These are phyloP conservation scores for Brassica carinata DNA, from an alignment of 345 rosid species.

Conservation along the genomic window DNA sequence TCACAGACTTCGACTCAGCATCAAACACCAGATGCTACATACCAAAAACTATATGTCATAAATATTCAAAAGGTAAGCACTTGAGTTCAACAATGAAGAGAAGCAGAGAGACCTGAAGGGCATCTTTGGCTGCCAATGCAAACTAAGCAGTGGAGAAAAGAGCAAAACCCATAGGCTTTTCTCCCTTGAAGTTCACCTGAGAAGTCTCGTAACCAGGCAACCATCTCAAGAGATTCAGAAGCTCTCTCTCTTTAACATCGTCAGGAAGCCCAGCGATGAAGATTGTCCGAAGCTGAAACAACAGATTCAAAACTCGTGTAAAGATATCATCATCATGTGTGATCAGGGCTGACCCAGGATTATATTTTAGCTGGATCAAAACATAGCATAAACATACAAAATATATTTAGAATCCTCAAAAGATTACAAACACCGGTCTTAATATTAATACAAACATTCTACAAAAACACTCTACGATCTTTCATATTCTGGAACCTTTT, in stretches of 20 bases:
- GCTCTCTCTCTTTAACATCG: constrained; percentile 94
- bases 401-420: too few species aligned
- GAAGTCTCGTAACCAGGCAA: constrained; percentile 98
- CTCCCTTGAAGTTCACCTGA: constrained; percentile 91
- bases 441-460: too few species aligned
- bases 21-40: constrained; percentile 87
- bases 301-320: constrained; percentile 27
- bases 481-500: too few species aligned
- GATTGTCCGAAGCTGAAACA: constrained; percentile 79
- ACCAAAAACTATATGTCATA: constrained; percentile 14
- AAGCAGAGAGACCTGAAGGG: constrained; percentile 78
- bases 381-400: too few species aligned
- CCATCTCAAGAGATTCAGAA: constrained; percentile 89
- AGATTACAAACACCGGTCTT: too few species aligned
- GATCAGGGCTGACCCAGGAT: too few species aligned
- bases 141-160: constrained; percentile 73
- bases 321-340: too few species aligned
- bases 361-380: too few species aligned
- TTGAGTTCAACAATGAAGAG: neutral
- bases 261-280: constrained; percentile 94
- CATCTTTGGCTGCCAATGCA: constrained; percentile 87
- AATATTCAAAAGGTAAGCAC: neutral
- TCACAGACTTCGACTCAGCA: constrained; percentile 70
- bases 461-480: too few species aligned
- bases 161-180: constrained; percentile 97